Evolutionary conservation across 768 basidiomycete genomes (phyloP).

Genomic region (Hygrocybe punicea): DNA sequence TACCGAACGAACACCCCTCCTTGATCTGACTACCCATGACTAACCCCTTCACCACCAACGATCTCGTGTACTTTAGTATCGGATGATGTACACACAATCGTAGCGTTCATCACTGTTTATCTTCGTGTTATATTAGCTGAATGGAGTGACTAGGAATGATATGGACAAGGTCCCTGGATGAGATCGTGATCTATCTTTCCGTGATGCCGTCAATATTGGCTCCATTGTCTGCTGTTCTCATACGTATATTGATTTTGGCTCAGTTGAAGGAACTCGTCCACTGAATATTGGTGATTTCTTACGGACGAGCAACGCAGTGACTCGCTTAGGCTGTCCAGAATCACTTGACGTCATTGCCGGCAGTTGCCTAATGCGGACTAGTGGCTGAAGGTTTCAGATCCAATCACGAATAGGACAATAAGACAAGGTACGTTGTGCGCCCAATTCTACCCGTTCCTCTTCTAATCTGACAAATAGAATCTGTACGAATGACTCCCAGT

Average conservation of each 20-base stretch:
- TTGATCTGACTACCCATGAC: constrained; percentile 1
- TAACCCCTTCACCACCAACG: not conserved
- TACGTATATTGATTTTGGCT: not conserved
- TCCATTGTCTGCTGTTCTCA: not conserved
- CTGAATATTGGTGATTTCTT: not conserved
- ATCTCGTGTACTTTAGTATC: not conserved
- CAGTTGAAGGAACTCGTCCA: not conserved
- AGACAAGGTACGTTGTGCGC: constrained; percentile 36
- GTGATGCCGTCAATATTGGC: not conserved
- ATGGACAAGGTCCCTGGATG: not conserved
- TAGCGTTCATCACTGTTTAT: not conserved
- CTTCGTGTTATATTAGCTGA: not conserved
- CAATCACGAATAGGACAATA: constrained; percentile 33
- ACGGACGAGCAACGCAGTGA: not conserved
- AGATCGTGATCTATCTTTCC: not conserved
- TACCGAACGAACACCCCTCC: constrained; percentile 14
- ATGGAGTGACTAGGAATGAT: not conserved
- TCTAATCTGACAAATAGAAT: not conserved
- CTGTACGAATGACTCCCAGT: not conserved
- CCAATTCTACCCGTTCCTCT: not conserved
- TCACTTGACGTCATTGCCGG: not conserved
- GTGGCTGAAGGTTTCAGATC: constrained; percentile 11
- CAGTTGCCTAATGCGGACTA: constrained; percentile 16
- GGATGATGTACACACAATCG: not conserved
- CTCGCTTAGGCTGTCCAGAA: not conserved